Evolutionary conservation across 768 basidiomycete genomes (phyloP), one percentile per base, ranked within the genome.

Genomic region (Leccinellum luteum): DNA sequence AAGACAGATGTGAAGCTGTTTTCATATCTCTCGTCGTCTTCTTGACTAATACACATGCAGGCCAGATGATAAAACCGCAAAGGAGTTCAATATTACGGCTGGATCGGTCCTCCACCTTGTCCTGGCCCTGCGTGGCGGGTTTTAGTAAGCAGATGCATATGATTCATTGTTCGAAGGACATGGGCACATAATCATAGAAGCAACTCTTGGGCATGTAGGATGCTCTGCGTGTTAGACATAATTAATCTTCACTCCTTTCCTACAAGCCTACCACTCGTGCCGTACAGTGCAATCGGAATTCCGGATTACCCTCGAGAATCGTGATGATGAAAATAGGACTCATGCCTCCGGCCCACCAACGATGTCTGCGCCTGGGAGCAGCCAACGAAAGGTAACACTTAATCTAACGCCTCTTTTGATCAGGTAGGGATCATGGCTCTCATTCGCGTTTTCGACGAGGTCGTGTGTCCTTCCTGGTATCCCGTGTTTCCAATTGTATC

Each of bases 31-130:
- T 6, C 23, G 14, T 2, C 30, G 25, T 31, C 15, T 38, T 51
- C 52, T n/a, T 25, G 45, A 53, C 28, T 51, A 48, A 60, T n/a
- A 19, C 23, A 45, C 3, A 3, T 48, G 13, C 30, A 97, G 94
- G 89, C 79, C 80, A 31, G 96, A 98, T 72, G 96, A 97, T 19
- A 96, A 96, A 83, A 85, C 85, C 9, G 91, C 90, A 6, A 82
- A 81, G 61, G 92, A 94, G 12, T 86, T 86, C 73, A 91, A 90
- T 70, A 88, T 98, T 71, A 70, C 76, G 23, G 87, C 92, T 3
- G 95, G 96, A 55, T 82, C 90, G 25, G 90, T 92, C 27, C 85
- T 98, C 64, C 96, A 98, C 78, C 79, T 98, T 51, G 96, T 98
- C 55, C 86, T 98, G 48, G 94, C 96, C 7, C 84, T 98, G 44